Evolutionary conservation across 2,329 filamentous ascomycete species (phyloP).

Genomic region (Rosellinia necatrix): DNA sequence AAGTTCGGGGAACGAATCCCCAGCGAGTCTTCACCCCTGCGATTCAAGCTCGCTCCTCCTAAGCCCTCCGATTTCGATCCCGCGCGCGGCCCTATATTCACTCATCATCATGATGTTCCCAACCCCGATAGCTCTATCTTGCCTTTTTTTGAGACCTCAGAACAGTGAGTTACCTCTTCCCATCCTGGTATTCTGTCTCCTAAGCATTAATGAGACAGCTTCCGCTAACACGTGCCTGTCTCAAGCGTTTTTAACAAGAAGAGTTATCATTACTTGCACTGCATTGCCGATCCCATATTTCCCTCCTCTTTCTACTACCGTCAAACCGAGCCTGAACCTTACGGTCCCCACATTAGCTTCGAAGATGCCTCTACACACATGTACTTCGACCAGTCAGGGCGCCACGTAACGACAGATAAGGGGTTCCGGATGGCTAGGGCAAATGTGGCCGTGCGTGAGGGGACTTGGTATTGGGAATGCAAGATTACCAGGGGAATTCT

Average conservation of each 20-base stretch:
- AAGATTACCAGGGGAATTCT: conserved; percentile 74
- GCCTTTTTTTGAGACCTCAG: conserved; percentile 66
- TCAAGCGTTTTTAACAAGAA: conserved; percentile 66
- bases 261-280: conserved; percentile 86
- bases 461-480: conserved; percentile 92
- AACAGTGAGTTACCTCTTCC: conserved; percentile 57
- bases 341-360: conserved; percentile 83
- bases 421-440: conserved; percentile 90
- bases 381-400: conserved; percentile 76
- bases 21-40: conserved; percentile 56
- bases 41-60: conserved; percentile 68
- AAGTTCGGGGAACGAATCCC: conserved; percentile 49
- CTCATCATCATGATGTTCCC: conserved; percentile 58
- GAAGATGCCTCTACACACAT: conserved; percentile 89
- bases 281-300: conserved; percentile 86
- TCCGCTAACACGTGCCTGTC: conserved; percentile 5
- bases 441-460: conserved; percentile 88
- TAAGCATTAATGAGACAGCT: neutral
- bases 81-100: conserved; percentile 61
- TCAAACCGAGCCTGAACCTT: conserved; percentile 83
- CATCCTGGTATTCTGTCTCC: neutral
- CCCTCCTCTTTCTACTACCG: conserved; percentile 88
- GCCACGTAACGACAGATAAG: conserved; percentile 84
- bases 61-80: conserved; percentile 65
- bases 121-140: conserved; percentile 55